Evolutionary conservation across 805 yeast species (phyloP).

Genomic region (Wickerhamiella nectarea): DNA sequence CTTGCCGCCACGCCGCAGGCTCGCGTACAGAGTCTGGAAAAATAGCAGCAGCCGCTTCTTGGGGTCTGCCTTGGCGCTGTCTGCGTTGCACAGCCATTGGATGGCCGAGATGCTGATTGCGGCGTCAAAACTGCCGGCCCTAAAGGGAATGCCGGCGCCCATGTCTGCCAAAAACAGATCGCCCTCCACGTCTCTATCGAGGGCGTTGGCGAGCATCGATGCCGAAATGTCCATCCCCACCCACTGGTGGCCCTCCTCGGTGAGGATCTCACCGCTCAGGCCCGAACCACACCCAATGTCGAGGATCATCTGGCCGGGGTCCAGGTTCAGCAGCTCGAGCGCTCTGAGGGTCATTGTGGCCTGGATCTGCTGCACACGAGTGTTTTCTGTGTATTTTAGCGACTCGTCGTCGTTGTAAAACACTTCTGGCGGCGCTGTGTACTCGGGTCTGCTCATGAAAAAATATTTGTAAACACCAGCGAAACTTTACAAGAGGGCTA

Average conservation of each 20-base stretch:
- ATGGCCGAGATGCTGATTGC: constrained; percentile 90
- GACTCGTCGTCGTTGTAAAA: constrained; percentile 89
- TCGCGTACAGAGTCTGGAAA: constrained; percentile 76
- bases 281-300: constrained; percentile 98
- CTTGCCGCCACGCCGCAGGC: constrained; percentile 86
- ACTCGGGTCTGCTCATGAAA: constrained; percentile 91
- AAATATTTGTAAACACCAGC: not conserved
- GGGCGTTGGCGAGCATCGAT: constrained; percentile 86
- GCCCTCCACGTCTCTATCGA: constrained; percentile 87
- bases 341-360: constrained; percentile 96
- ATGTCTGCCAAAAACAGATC: constrained; percentile 84
- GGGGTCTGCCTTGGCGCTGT: constrained; percentile 69
- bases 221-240: constrained; percentile 94
- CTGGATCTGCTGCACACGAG: constrained; percentile 96
- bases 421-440: constrained; percentile 90
- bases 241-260: constrained; percentile 92
- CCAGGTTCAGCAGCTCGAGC: constrained; percentile 67
- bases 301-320: constrained; percentile 51
- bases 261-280: constrained; percentile 79
- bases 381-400: constrained; percentile 74
- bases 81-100: constrained; percentile 98
- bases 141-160: constrained; percentile 86
- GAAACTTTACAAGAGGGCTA: too few species aligned
- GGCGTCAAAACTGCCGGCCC: constrained; percentile 95
- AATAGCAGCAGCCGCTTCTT: constrained; percentile 64